Evolutionary conservation across 257 asterid genomes (phyloP).

Genomic region (Cruciata laevipes): DNA sequence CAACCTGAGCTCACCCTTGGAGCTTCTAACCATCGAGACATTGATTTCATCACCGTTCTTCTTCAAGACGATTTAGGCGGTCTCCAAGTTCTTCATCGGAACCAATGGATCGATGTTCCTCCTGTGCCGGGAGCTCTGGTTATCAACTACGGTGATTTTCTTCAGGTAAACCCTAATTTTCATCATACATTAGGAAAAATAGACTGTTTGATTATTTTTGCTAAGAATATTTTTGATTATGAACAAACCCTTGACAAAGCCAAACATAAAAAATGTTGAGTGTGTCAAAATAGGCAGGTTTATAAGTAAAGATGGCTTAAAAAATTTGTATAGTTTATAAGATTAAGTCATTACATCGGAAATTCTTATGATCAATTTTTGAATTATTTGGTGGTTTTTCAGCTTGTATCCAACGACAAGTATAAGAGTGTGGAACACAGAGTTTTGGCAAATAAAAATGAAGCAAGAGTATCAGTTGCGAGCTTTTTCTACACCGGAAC

Average conservation of each 20-base stretch:
- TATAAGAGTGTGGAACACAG: conserved; percentile 49
- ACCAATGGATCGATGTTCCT: conserved; percentile 51
- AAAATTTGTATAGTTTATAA: no score
- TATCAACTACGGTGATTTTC: conserved; percentile 52
- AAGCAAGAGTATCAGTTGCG: conserved; percentile 61
- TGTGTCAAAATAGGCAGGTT: no score
- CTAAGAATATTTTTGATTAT: no score
- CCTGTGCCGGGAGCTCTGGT: conserved; percentile 49
- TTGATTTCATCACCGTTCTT: conserved; percentile 24
- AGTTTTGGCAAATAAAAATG: conserved; percentile 41
- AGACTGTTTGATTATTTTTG: no score
- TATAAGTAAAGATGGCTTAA: no score
- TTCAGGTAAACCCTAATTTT: conserved; percentile 33
- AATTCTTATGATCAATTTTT: no score
- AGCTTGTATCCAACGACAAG: conserved; percentile 63
- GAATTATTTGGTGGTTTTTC: conserved; percentile 1
- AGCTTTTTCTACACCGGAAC: conserved; percentile 47
- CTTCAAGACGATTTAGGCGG: conserved; percentile 63
- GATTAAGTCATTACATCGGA: no score
- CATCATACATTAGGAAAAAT: no score
- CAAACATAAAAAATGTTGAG: no score
- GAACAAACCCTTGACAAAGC: no score
- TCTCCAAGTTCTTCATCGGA: conserved; percentile 35
- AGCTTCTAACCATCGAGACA: background rate
- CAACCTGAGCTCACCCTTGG: background rate